These are phyloP conservation scores for Pelargonium fulgidum DNA, from an alignment of 441 rosid genomes.

Conservation along the genomic window DNA sequence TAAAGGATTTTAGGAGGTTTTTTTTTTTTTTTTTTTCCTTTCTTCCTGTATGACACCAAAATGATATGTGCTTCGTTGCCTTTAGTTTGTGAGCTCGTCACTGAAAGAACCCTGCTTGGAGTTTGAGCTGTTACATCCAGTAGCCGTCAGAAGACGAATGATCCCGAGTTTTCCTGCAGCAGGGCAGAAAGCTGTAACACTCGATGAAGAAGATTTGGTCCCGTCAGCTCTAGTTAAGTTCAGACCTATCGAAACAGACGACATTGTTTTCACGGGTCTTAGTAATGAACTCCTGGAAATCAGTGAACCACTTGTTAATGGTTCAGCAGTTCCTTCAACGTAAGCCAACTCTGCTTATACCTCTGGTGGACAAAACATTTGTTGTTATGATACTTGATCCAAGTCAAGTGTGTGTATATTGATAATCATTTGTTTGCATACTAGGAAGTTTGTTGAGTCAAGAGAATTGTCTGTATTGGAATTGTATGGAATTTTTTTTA, in stretches of 20 bases:
- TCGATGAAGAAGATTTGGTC: slow-evolving; percentile 69
- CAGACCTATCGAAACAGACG: too few relatives aligned
- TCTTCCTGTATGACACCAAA: neutral
- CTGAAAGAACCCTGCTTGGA: slow-evolving; percentile 74
- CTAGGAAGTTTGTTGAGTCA: too few relatives aligned
- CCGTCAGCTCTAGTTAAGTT: too few relatives aligned
- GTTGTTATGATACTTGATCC: too few relatives aligned
- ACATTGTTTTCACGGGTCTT: too few relatives aligned
- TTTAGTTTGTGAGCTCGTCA: slow-evolving; percentile 65
- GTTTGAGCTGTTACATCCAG: slow-evolving; percentile 69
- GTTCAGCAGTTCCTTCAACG: slow-evolving; percentile 12
- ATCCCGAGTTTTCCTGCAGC: slow-evolving; percentile 43
- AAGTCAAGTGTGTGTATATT: too few relatives aligned
- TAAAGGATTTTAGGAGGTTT: neutral
- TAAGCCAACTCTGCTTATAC: too few relatives aligned
- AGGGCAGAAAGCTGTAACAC: slow-evolving; percentile 51
- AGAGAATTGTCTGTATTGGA: too few relatives aligned
- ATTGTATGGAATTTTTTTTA: too few relatives aligned
- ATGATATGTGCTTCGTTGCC: neutral
- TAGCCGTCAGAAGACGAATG: slow-evolving; percentile 51
- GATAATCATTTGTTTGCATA: too few relatives aligned
- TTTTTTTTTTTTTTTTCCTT: too few relatives aligned
- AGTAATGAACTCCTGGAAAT: slow-evolving; percentile 51
- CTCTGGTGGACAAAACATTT: too few relatives aligned
- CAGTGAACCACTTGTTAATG: slow-evolving; percentile 39